Evolutionary conservation across 768 basidiomycete genomes (phyloP).

Genomic region (Mycena kentingensis): DNA sequence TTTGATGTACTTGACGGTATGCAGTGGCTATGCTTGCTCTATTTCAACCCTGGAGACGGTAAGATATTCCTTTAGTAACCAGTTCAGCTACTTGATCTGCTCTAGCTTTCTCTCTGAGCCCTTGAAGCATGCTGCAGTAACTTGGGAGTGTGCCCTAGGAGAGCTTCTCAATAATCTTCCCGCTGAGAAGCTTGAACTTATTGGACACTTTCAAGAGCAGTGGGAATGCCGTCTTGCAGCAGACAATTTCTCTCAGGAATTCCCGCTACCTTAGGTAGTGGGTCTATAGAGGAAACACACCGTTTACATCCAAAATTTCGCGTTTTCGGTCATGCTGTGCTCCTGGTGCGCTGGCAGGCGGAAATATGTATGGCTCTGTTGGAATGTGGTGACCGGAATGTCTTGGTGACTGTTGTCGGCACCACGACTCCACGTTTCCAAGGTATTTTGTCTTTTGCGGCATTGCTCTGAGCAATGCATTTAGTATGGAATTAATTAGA

Average conservation of each 20-base stretch:
- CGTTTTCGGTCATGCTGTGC: too few relatives aligned
- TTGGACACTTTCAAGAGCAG: conserved; percentile 16
- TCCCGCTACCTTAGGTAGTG: too few relatives aligned
- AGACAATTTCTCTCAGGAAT: conserved; percentile 10
- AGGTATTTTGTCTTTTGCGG: too few relatives aligned
- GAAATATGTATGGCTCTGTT: too few relatives aligned
- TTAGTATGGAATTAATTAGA: too few relatives aligned
- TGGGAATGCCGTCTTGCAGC: conserved; percentile 17
- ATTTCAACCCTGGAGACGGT: conserved; percentile 14
- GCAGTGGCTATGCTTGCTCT: conserved; percentile 15
- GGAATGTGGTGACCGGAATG: too few relatives aligned
- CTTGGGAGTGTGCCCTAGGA: conserved; percentile 1
- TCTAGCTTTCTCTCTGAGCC: background rate
- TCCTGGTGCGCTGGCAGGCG: too few relatives aligned
- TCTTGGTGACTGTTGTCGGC: too few relatives aligned
- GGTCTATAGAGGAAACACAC: too few relatives aligned
- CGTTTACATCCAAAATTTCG: too few relatives aligned
- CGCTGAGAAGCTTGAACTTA: background rate
- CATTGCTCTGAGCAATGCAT: too few relatives aligned
- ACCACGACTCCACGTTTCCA: too few relatives aligned
- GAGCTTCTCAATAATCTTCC: background rate
- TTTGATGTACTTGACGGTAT: background rate
- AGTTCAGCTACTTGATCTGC: background rate
- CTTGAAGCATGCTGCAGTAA: background rate
- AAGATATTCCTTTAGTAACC: background rate